Percentiles rank a stretch among this genome's conserved stretches.
These are phyloP conservation scores for Amphibolis antarctica DNA, from an alignment of 106 monocot genomes.

Conservation along the genomic window DNA sequence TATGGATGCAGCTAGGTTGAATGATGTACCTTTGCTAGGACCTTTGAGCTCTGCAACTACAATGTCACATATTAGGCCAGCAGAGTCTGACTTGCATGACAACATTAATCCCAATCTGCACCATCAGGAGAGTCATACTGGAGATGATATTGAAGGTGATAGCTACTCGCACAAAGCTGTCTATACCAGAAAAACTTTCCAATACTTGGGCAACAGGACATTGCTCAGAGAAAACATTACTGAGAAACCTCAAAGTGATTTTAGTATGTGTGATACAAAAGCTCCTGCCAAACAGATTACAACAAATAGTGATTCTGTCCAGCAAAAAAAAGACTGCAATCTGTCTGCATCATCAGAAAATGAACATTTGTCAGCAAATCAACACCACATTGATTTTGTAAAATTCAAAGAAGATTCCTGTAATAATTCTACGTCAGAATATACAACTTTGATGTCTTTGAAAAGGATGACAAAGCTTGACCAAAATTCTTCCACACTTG, in stretches of 20 bases:
- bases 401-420: not conserved
- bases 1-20: conserved; percentile 12
- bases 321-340: conserved; percentile 21
- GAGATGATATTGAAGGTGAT: conserved; percentile 29
- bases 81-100: conserved; percentile 20
- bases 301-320: not conserved
- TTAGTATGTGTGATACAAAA: not conserved
- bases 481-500: conserved; percentile 11
- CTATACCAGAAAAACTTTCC: conserved; percentile 18
- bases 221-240: not conserved
- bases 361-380: not conserved
- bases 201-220: conserved; percentile 18
- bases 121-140: conserved; percentile 12
- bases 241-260: not conserved
- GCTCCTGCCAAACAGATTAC: not conserved
- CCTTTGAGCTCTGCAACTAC: conserved; percentile 10
- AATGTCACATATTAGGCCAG: conserved; percentile 6
- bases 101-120: conserved; percentile 19
- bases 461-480: conserved; percentile 10
- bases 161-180: not conserved
- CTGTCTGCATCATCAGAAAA: conserved; percentile 5
- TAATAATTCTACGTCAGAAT: not conserved
- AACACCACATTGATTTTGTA: not conserved
- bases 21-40: conserved; percentile 4
- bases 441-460: not conserved